Evolutionary conservation across 2,329 filamentous ascomycete species (phyloP), one percentile per base, ranked within the genome.

Genomic region (Ceratocystiopsis minuta): DNA sequence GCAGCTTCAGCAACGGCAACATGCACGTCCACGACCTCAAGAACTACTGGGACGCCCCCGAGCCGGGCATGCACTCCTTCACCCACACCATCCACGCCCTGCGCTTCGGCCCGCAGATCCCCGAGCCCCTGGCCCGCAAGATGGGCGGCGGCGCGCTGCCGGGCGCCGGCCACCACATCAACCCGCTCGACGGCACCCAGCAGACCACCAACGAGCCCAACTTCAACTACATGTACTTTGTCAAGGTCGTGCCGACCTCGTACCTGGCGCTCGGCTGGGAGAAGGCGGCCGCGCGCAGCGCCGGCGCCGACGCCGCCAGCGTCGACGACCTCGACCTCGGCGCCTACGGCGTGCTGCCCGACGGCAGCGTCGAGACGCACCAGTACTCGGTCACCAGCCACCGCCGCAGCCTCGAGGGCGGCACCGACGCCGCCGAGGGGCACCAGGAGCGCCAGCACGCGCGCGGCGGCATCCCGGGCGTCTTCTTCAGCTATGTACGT

Each of bases 341-440:
- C 53, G 63, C 64, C 20, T 75, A 82, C 43, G 81, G 83, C 36
- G 67, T 74, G 40, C 66, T 70, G 35, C 59, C 66, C 31, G 72
- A 80, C 48, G 87, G 86, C 49, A 93, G 84, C 58, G 74, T 98
- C 50, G 90, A 98, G 65, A 95, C 90, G 9, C 88, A 98, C 58
- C 90, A 98, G 64, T 98, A 96, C 66, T 93, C 84, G 0, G 92
- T 95, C 15, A 98, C 92, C 1, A 93, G 84, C 59, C 90, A 98
- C 64, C 90, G 90, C 69, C 74, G 90, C 51, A 93, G 82, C 52
- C 64, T 98, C 45, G 62, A 67, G 17, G 90, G 90, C 41, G 90
- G 90, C 6, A 77, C 80, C 49, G 92, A 93, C 55, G 70, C 78
- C 11, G 75, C 80, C 11, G 86, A 93, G 54, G 88, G 87, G 15